Evolutionary conservation across 345 rosid genomes (phyloP), one percentile per base, ranked within the genome.

Genomic region (Eucalyptus decipiens): DNA sequence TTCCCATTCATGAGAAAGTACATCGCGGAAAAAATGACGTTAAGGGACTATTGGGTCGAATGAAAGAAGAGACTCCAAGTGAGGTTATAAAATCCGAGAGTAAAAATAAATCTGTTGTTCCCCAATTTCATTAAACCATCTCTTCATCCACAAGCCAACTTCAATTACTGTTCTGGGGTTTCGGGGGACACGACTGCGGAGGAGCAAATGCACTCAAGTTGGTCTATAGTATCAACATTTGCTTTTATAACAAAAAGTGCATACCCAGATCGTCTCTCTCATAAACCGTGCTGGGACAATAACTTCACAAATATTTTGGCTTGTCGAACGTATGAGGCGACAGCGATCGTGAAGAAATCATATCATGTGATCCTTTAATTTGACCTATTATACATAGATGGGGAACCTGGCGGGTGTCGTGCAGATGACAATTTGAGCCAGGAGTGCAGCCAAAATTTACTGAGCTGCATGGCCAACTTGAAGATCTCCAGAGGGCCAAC

Each of bases 401-500:
- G 23, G 56, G 56, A 2, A 52, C 56, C 56, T 19, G 23, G 23
- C 56, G 7, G 56, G 11, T 47, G 49, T 49, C 52, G 52, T 88
- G 93, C 95, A 97, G 98, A 96, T 92, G 97, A 92, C 45, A 97
- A 97, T 92, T 91, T 97, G 80, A 96, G 98, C 89, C 95, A 95
- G 88, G 98, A 95, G 85, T 97, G 99, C 90, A 97, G 98, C 94
- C 93, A 95, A 90, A 94, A 91, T 50, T 92, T 98, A 87, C 48
- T 97, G 24, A 93, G 94, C 7, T 97, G 99, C 91, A 94, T 96
- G 98, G 89, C 85, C 6, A 89, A 88, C 67, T 97, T 98, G 92
- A 92, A 93, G 49, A 89, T 87, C 34, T 76, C 90, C 28, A 17
- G 67, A 19, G 95, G 91, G 8, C 92, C 30, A 12, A 88, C 95